phyloP scores from a whole-genome alignment of 2,329 filamentous ascomycete species.

The Sphaerulina populicola region DNA sequence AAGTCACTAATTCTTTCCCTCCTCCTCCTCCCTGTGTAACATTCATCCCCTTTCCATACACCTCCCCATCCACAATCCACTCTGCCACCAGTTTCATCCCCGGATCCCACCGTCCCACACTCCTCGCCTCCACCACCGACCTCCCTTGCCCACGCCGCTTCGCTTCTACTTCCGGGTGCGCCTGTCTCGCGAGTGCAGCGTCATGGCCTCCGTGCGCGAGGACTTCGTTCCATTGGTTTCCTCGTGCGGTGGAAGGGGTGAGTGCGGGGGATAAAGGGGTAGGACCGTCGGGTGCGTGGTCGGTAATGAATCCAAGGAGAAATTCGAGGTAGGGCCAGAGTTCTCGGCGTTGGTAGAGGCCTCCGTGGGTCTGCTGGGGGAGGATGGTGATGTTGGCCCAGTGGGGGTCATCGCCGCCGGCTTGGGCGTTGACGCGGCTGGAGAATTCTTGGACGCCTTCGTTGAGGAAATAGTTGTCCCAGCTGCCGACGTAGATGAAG shows the following conservation, averaged over 20 bases:
- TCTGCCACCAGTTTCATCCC: constrained; percentile 32
- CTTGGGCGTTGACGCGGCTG: constrained; percentile 24
- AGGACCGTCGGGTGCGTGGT: constrained; percentile 30
- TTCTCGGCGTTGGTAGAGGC: constrained; percentile 29
- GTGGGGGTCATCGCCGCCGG: constrained; percentile 26
- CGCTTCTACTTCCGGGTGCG: constrained; percentile 18
- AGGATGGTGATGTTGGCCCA: constrained; percentile 36
- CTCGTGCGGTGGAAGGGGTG: constrained; percentile 23
- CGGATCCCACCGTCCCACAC: constrained; percentile 34
- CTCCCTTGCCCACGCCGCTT: not conserved
- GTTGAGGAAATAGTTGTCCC: constrained; percentile 35
- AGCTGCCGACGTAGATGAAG: constrained; percentile 32
- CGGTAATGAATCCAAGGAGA: constrained; percentile 27
- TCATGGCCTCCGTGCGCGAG: constrained; percentile 29
- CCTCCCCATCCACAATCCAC: constrained; percentile 30
- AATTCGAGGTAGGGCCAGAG: constrained; percentile 34
- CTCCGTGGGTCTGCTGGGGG: constrained; percentile 30
- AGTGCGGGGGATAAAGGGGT: constrained; percentile 24
- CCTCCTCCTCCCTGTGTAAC: not conserved
- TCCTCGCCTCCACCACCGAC: constrained; percentile 12
- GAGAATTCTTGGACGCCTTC: constrained; percentile 34
- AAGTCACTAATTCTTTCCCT: not conserved
- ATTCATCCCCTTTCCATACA: not conserved
- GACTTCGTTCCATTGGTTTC: constrained; percentile 33
- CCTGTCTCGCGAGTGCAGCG: constrained; percentile 32